Evolutionary conservation across 2,329 filamentous ascomycete genomes (phyloP).

Genomic region (Paecilomyces fulvus): DNA sequence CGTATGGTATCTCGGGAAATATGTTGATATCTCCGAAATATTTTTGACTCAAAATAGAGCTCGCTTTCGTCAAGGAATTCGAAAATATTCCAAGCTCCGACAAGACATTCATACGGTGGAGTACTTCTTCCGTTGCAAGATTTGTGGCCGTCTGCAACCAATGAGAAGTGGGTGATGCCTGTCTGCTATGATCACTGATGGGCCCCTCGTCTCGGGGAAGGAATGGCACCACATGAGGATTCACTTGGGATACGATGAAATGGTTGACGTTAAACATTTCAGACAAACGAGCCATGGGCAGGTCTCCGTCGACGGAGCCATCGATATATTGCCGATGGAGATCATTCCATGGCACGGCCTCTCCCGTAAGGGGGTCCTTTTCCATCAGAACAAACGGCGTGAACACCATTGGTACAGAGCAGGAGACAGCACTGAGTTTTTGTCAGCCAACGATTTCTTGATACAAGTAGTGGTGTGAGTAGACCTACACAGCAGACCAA

Average conservation of each 20-base stretch:
- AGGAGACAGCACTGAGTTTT: slow-evolving; percentile 63
- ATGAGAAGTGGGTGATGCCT: slow-evolving; percentile 24
- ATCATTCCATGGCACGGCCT: slow-evolving; percentile 75
- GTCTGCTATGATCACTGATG: slow-evolving; percentile 18
- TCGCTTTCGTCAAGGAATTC: slow-evolving; percentile 66
- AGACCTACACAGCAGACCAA: slow-evolving; percentile 73
- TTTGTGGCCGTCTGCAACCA: slow-evolving; percentile 62
- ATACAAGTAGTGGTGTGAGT: neutral
- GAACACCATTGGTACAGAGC: slow-evolving; percentile 83
- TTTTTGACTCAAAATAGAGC: slow-evolving; percentile 76
- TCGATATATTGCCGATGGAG: slow-evolving; percentile 83
- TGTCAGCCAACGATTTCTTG: slow-evolving; percentile 7
- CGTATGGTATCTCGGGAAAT: slow-evolving; percentile 65
- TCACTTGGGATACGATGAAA: slow-evolving; percentile 95
- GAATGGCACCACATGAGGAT: slow-evolving; percentile 87
- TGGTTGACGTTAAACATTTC: slow-evolving; percentile 99
- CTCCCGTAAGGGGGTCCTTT: slow-evolving; percentile 74
- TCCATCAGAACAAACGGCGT: slow-evolving; percentile 68
- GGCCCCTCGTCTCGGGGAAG: slow-evolving; percentile 61
- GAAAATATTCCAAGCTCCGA: slow-evolving; percentile 74
- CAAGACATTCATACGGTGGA: slow-evolving; percentile 73
- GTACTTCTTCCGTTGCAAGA: slow-evolving; percentile 67
- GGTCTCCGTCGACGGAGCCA: slow-evolving; percentile 87
- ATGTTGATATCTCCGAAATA: slow-evolving; percentile 97
- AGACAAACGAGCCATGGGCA: slow-evolving; percentile 80